Evolutionary conservation across 768 basidiomycete genomes (phyloP).

Genomic region (Rhizopogon sp.): DNA sequence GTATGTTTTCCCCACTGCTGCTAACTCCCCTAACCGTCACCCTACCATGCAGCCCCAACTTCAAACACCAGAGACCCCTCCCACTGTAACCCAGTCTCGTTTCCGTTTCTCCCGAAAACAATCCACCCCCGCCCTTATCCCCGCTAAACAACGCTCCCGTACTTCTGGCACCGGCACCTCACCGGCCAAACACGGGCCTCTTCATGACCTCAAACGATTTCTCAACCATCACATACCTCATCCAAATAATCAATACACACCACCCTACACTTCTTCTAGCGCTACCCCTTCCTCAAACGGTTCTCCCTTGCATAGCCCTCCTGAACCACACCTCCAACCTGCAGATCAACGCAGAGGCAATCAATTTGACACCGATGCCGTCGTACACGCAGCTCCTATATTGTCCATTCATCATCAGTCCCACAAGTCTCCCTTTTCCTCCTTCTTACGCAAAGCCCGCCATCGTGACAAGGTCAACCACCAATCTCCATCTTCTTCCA

Average conservation of each 20-base stretch:
- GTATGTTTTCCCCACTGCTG: not conserved
- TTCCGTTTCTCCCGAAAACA: conserved; percentile 22
- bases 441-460: conserved; percentile 31
- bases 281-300: conserved; percentile 22
- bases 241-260: conserved; percentile 28
- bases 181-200: conserved; percentile 52
- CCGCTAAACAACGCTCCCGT: conserved; percentile 4
- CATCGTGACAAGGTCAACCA: conserved; percentile 14
- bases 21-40: conserved; percentile 8
- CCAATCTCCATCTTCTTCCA: conserved; percentile 27
- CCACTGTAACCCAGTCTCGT: conserved; percentile 12
- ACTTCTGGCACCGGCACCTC: conserved; percentile 10
- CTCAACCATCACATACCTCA: conserved; percentile 88
- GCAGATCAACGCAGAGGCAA: conserved; percentile 30
- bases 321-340: conserved; percentile 28
- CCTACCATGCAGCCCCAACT: not conserved
- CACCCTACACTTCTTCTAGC: conserved; percentile 14
- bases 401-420: conserved; percentile 13
- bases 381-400: conserved; percentile 27
- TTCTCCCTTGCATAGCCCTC: conserved; percentile 23
- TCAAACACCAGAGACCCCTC: conserved; percentile 2
- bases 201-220: conserved; percentile 93
- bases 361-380: conserved; percentile 30
- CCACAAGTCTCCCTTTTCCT: conserved; percentile 23
- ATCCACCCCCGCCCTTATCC: conserved; percentile 19